Evolutionary conservation across 192 early-diverging fungal species (phyloP).

Genomic region (Entomortierella chlamydospora): DNA sequence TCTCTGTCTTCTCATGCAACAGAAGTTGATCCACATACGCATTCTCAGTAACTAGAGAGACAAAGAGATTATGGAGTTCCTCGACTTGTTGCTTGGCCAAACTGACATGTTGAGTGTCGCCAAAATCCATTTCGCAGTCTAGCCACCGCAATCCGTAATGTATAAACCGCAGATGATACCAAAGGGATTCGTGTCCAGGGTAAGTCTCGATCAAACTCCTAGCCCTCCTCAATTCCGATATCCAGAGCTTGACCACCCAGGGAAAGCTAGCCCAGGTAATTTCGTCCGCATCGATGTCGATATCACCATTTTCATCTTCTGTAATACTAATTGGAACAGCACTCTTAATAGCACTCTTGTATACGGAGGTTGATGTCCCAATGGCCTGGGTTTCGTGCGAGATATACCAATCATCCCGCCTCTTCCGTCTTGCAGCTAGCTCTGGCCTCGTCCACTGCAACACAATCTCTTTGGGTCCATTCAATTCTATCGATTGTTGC

Average conservation of each 20-base stretch:
- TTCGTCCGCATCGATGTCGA: neutral
- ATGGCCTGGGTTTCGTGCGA: neutral
- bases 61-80: conserved; percentile 1
- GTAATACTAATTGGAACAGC: neutral
- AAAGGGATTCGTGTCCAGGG: conserved; percentile 64
- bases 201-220: conserved; percentile 48
- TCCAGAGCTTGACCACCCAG: conserved; percentile 47
- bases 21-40: conserved; percentile 7
- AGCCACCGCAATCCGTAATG: conserved; percentile 49
- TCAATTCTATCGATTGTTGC: neutral
- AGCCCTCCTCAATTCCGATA: conserved; percentile 34
- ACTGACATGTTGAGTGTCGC: neutral
- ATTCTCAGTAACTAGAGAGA: conserved; percentile 11
- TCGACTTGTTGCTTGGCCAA: neutral
- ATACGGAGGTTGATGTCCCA: neutral
- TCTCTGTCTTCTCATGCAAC: neutral
- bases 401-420: neutral
- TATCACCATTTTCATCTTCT: neutral
- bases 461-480: neutral
- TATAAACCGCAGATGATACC: conserved; percentile 63
- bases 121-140: conserved; percentile 16
- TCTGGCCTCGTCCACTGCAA: conserved; percentile 43
- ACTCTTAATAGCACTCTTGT: conserved; percentile 25
- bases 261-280: conserved; percentile 13
- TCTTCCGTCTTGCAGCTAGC: conserved; percentile 3